Percentiles rank a stretch among this genome's conserved stretches.
These are phyloP conservation scores for Pseudocercospora macadamiae DNA, from an alignment of 2,329 filamentous ascomycete genomes.

Conservation along the genomic window DNA sequence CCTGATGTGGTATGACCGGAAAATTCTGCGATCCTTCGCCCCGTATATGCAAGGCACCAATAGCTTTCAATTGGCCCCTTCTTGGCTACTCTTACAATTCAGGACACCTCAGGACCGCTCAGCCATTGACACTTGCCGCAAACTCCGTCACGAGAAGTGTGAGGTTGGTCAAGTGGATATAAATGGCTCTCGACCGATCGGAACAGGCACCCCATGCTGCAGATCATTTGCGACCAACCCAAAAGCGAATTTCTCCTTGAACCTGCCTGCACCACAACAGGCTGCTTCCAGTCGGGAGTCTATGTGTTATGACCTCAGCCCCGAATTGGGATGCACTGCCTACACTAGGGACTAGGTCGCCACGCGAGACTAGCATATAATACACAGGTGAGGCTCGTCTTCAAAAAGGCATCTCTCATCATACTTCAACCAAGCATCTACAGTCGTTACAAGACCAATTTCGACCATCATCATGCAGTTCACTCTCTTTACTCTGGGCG, in stretches of 20 bases:
- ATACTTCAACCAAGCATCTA: neutral
- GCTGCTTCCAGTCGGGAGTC: conserved; percentile 20
- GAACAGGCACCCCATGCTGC: conserved; percentile 23
- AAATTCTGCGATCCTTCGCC: neutral
- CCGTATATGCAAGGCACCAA: neutral
- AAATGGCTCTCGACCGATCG: conserved; percentile 1
- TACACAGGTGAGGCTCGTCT: neutral
- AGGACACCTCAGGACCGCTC: neutral
- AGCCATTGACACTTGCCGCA: neutral
- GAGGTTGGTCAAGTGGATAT: neutral
- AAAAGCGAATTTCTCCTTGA: conserved; percentile 2
- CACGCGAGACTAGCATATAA: conserved; percentile 4
- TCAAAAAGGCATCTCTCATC: neutral
- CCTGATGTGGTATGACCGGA: neutral
- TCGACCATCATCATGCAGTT: conserved; percentile 20
- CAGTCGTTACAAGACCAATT: neutral
- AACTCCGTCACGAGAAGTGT: neutral
- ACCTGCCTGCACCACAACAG: conserved; percentile 13
- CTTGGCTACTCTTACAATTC: neutral
- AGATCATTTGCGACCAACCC: conserved; percentile 17
- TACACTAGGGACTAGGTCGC: neutral
- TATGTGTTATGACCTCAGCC: neutral
- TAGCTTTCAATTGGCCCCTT: neutral
- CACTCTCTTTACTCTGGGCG: conserved; percentile 23
- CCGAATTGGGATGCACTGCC: conserved; percentile 6